Conservation (phyloP, 2,329 filamentous ascomycete genomes). For the Arthrinium phaeospermum region DNA sequence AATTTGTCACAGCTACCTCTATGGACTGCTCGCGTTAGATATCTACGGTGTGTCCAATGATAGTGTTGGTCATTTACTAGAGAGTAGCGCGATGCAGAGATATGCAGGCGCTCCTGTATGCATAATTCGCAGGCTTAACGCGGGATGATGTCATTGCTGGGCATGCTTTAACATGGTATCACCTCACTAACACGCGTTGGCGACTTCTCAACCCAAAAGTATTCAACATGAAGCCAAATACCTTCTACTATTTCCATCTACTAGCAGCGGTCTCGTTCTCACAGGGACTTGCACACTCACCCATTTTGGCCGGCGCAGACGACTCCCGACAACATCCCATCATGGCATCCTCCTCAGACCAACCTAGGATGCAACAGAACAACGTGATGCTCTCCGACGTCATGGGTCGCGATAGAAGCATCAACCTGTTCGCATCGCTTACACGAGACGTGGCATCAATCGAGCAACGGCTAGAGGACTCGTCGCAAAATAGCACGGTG, state of each 20-base stretch:
- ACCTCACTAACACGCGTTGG: conserved; percentile 9
- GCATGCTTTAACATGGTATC: neutral
- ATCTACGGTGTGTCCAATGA: no score
- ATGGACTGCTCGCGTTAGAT: no score
- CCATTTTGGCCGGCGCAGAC: neutral
- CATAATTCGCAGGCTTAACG: neutral
- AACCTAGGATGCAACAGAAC: conserved; percentile 38
- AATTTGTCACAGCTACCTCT: no score
- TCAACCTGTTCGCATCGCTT: conserved; percentile 85
- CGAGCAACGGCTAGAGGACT: conserved; percentile 70
- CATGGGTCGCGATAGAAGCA: conserved; percentile 76
- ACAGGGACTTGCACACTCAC: neutral
- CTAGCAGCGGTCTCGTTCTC: neutral
- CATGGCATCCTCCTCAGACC: conserved; percentile 24
- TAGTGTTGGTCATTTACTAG: no score
- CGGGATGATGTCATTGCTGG: neutral
- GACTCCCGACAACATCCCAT: conserved; percentile 31
- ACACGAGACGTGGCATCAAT: conserved; percentile 77
- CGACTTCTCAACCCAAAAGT: neutral
- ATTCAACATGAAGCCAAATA: conserved; percentile 19
- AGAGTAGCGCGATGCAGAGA: neutral
- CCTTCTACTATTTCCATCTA: neutral
- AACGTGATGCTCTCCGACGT: conserved; percentile 81
- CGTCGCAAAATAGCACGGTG: conserved; percentile 75
- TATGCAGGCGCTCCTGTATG: neutral